phyloP scores from a whole-genome alignment of 1,284 basidiomycete species.

The Meripilus lineatus region DNA sequence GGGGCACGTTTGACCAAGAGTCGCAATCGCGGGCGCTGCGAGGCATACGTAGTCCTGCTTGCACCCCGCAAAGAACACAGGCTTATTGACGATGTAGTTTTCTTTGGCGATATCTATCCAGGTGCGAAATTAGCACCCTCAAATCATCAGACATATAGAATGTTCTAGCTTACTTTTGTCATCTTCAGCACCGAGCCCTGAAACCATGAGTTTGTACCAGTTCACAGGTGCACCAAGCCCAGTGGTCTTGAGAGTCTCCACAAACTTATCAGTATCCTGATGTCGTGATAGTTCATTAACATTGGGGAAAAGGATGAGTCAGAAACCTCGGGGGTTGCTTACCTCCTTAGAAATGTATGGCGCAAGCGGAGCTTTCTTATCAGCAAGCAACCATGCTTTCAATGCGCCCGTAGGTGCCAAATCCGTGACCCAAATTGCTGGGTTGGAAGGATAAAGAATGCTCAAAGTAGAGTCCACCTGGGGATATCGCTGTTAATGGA shows the following conservation, averaged over 20 bases:
- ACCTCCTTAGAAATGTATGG: conserved; percentile 20
- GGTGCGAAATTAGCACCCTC: neutral
- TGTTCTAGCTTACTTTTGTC: conserved; percentile 21
- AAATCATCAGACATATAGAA: neutral
- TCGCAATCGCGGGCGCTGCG: conserved; percentile 13
- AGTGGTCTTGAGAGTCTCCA: conserved; percentile 14
- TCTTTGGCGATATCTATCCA: conserved; percentile 14
- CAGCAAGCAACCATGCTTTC: conserved; percentile 23
- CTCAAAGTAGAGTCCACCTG: conserved; percentile 28
- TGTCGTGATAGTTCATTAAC: neutral
- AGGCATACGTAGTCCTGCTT: conserved; percentile 19
- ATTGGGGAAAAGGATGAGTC: neutral
- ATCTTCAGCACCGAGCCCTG: conserved; percentile 19
- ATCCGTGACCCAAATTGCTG: conserved; percentile 21
- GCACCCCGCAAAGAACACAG: conserved; percentile 22
- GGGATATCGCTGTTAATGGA: no score
- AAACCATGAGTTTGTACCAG: conserved; percentile 25
- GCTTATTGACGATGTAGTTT: conserved; percentile 13
- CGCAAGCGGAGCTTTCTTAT: conserved; percentile 17
- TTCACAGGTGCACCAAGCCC: conserved; percentile 20
- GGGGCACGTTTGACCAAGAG: conserved; percentile 14
- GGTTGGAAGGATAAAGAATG: conserved; percentile 25
- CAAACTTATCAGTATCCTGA: conserved; percentile 16
- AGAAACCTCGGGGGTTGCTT: conserved; percentile 1
- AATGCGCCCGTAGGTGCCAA: conserved; percentile 21